phyloP scores from a whole-genome alignment of 148 eudicot genomes.

The Camellia lanceoleosa region DNA sequence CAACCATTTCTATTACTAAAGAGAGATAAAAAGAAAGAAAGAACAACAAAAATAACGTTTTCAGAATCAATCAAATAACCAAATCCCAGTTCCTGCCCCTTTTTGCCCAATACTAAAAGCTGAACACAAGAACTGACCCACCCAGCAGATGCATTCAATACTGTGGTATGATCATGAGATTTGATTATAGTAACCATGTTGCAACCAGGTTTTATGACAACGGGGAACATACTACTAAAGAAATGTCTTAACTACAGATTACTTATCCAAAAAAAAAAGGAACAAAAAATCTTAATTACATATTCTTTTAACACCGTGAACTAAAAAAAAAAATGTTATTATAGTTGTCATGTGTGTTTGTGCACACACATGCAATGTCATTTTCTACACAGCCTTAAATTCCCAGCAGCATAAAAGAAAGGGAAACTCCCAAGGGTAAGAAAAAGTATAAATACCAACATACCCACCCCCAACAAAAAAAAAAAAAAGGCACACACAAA shows the following conservation, averaged over 20 bases:
- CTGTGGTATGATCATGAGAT: too few relatives aligned
- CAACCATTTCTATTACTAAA: neutral
- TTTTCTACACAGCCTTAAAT: too few relatives aligned
- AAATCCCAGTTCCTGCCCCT: neutral
- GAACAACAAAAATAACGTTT: neutral
- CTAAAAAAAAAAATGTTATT: too few relatives aligned
- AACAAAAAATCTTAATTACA: neutral
- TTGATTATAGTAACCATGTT: neutral
- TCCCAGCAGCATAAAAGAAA: too few relatives aligned
- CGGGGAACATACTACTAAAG: neutral
- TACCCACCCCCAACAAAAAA: too few relatives aligned
- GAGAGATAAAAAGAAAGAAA: neutral
- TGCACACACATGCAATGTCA: too few relatives aligned
- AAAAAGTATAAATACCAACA: too few relatives aligned
- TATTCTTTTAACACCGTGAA: neutral
- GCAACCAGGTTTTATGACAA: neutral
- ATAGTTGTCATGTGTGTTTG: too few relatives aligned
- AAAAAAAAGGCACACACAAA: neutral
- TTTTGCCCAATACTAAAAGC: neutral
- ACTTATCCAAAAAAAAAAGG: neutral
- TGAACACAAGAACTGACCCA: too few relatives aligned
- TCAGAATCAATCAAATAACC: neutral
- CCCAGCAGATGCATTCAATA: too few relatives aligned
- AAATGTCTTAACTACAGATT: neutral
- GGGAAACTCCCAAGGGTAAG: too few relatives aligned